Conservation (phyloP, 768 basidiomycete genomes). For the Pisolithus microcarpus region DNA sequence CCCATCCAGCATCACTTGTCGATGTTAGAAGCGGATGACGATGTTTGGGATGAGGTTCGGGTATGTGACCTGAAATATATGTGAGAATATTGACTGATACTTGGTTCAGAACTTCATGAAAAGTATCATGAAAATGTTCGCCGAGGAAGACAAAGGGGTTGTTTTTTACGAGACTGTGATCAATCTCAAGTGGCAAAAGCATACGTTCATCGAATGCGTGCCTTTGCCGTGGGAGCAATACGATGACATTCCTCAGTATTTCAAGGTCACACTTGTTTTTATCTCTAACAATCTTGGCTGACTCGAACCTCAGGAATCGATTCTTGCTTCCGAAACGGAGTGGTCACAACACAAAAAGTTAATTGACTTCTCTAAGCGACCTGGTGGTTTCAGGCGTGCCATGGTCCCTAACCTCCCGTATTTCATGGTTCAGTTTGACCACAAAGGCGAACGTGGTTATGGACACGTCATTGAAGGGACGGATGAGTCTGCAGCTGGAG, state of each 20-base stretch:
- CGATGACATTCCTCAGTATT: conserved; percentile 86
- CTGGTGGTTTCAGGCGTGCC: conserved; percentile 88
- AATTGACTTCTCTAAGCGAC: conserved; percentile 85
- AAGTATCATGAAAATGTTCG: conserved; percentile 91
- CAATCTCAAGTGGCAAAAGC: conserved; percentile 78
- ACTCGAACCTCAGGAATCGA: conserved; percentile 66
- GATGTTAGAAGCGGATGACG: conserved; percentile 91
- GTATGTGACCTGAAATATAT: conserved; percentile 37
- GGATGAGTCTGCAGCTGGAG: conserved; percentile 52
- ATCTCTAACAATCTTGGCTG: not conserved
- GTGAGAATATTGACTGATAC: conserved; percentile 1
- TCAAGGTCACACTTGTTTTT: conserved; percentile 51
- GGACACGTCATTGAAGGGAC: conserved; percentile 97
- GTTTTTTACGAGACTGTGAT: conserved; percentile 94
- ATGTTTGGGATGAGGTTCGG: conserved; percentile 95
- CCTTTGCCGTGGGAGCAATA: conserved; percentile 87
- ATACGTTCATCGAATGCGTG: conserved; percentile 90
- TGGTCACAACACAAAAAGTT: conserved; percentile 99
- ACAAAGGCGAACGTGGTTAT: conserved; percentile 96
- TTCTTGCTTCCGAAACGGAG: conserved; percentile 86
- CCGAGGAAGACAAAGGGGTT: conserved; percentile 88
- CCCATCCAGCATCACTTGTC: conserved; percentile 91
- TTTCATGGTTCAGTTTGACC: conserved; percentile 98
- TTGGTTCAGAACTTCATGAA: conserved; percentile 67
- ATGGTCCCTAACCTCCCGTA: conserved; percentile 98